phyloP scores from a whole-genome alignment of 1,284 basidiomycete genomes.

The Xanthoconium separans region DNA sequence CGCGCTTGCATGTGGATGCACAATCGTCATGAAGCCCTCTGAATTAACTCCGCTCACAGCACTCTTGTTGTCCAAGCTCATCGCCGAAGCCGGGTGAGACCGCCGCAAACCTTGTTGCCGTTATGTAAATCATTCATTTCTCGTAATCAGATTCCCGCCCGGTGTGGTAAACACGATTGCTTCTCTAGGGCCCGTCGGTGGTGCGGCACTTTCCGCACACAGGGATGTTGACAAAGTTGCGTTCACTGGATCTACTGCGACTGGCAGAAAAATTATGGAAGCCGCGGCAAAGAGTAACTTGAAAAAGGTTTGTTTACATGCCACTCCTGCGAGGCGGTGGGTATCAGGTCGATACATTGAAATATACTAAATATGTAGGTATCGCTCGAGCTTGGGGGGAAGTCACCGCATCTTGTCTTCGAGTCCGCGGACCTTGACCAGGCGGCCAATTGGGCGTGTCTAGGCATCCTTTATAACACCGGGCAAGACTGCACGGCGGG shows the following conservation, averaged over 20 bases:
- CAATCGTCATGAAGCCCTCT: slow-evolving; percentile 90
- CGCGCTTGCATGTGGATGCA: slow-evolving; percentile 85
- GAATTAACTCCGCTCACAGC: slow-evolving; percentile 91
- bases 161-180: slow-evolving; percentile 91
- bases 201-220: slow-evolving; percentile 79
- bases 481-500: slow-evolving; percentile 91
- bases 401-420: slow-evolving; percentile 88
- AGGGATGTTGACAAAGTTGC: slow-evolving; percentile 82
- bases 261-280: slow-evolving; percentile 91
- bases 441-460: slow-evolving; percentile 81
- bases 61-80: slow-evolving; percentile 75
- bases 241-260: slow-evolving; percentile 81
- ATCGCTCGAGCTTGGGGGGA: slow-evolving; percentile 92
- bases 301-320: slow-evolving; percentile 62
- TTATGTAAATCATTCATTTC: slow-evolving; percentile 16
- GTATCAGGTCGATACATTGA: slow-evolving; percentile 14
- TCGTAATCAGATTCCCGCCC: slow-evolving; percentile 71
- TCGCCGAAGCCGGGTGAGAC: slow-evolving; percentile 74
- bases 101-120: slow-evolving; percentile 6
- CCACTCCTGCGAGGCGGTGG: slow-evolving; percentile 25
- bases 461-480: slow-evolving; percentile 82
- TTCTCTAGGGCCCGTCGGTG: slow-evolving; percentile 81
- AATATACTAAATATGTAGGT: slow-evolving; percentile 48
- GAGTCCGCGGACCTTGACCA: slow-evolving; percentile 83
- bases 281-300: slow-evolving; percentile 92